Conservation (phyloP, 192 early-diverging fungal genomes). For the Rhizophagus clarus region DNA sequence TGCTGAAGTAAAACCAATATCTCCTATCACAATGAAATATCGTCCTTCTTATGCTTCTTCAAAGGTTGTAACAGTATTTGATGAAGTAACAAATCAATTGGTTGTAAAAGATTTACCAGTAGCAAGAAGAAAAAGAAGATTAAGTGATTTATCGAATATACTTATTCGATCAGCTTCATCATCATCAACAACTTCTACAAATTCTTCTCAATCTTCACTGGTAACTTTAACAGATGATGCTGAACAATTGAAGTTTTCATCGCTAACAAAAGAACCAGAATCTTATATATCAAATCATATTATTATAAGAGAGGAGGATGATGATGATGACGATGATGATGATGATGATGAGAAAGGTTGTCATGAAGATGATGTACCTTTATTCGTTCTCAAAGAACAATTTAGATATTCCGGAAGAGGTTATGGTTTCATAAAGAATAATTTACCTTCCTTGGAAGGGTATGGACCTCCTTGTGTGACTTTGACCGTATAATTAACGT, state of each 20-base stretch:
- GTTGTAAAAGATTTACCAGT: conserved; percentile 10
- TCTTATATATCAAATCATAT: neutral
- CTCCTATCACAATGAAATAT: conserved; percentile 8
- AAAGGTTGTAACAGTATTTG: neutral
- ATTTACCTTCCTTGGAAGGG: neutral
- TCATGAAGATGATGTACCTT: conserved; percentile 19
- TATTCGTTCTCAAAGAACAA: conserved; percentile 24
- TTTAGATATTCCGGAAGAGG: conserved; percentile 22
- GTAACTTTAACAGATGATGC: neutral
- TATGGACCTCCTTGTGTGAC: neutral
- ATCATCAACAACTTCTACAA: neutral
- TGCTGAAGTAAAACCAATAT: neutral
- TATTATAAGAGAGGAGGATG: neutral
- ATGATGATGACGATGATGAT: conserved; percentile 5
- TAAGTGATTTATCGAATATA: conserved; percentile 10
- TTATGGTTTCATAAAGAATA: neutral
- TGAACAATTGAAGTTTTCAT: neutral
- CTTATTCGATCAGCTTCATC: neutral
- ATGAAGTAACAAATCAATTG: conserved; percentile 14
- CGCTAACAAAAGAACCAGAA: too few species aligned
- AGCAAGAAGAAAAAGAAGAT: neutral
- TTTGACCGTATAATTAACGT: conserved; percentile 12
- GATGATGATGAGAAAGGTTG: neutral
- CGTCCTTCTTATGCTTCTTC: conserved; percentile 15
- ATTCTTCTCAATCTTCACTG: conserved; percentile 8